Percentiles rank a stretch among this genome's conserved stretches.
phyloP scores from a whole-genome alignment of 1,139 yeast species.

The Suhomyces terraborum region DNA sequence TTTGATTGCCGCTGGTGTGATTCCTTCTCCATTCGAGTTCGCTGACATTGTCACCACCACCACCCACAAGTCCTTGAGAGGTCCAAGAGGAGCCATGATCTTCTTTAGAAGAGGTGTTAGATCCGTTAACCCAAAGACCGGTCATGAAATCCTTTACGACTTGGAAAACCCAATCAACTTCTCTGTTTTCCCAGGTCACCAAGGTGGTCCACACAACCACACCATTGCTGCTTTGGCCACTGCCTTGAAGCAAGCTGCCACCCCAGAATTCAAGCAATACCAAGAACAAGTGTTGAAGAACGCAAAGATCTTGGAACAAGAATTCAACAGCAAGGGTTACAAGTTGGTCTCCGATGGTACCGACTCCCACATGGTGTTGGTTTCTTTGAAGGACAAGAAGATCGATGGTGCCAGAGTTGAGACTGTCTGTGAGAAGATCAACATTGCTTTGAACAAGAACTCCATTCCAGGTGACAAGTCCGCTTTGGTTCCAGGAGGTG shows the following conservation, averaged over 20 bases:
- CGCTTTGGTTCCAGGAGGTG: slow-evolving; percentile 97
- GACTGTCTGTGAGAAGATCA: slow-evolving; percentile 89
- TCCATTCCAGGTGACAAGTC: slow-evolving; percentile 98
- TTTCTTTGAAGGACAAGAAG: slow-evolving; percentile 83
- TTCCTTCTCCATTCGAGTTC: slow-evolving; percentile 93
- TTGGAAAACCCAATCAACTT: slow-evolving; percentile 94
- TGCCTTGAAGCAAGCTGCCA: slow-evolving; percentile 90
- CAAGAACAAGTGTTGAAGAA: slow-evolving; percentile 87
- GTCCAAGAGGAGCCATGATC: slow-evolving; percentile 99
- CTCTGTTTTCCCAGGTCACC: slow-evolving; percentile 99
- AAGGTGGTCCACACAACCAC: slow-evolving; percentile 99
- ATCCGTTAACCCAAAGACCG: slow-evolving; percentile 85
- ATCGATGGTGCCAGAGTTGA: slow-evolving; percentile 98
- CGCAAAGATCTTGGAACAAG: slow-evolving; percentile 80
- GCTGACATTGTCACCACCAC: slow-evolving; percentile 98
- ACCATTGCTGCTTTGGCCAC: slow-evolving; percentile 97
- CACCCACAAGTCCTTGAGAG: slow-evolving; percentile 96
- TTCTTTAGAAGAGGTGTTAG: slow-evolving; percentile 97
- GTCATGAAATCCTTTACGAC: slow-evolving; percentile 85
- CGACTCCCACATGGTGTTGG: slow-evolving; percentile 93
- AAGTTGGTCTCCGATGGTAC: slow-evolving; percentile 91
- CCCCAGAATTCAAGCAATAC: slow-evolving; percentile 89
- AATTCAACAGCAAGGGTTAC: slow-evolving; percentile 71
- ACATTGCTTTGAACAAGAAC: slow-evolving; percentile 95
- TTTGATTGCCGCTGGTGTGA: slow-evolving; percentile 92